Percentiles rank a stretch among this genome's conserved stretches.
These are phyloP conservation scores for Spinellus fusiger DNA, from an alignment of 192 early-diverging fungal species.

Conservation along the genomic window DNA sequence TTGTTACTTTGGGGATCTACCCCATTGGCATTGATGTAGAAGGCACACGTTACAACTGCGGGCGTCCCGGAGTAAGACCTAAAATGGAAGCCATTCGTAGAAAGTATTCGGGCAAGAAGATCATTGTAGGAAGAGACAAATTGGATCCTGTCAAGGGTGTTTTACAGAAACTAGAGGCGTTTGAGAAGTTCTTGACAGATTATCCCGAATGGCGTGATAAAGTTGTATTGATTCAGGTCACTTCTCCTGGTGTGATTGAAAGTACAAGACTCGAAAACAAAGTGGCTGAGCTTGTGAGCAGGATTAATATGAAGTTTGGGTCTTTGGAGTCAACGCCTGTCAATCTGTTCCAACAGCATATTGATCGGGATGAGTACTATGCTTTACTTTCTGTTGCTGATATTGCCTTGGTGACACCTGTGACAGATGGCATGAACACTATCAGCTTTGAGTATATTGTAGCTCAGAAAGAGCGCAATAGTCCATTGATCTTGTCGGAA, in stretches of 20 bases:
- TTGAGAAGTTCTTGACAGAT: conserved; percentile 83
- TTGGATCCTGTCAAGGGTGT: conserved; percentile 93
- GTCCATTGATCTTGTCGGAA: conserved; percentile 88
- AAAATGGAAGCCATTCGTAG: conserved; percentile 79
- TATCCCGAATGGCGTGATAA: conserved; percentile 92
- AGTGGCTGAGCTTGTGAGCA: conserved; percentile 84
- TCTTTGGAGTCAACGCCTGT: conserved; percentile 94
- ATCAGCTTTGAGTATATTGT: conserved; percentile 91
- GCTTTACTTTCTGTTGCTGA: conserved; percentile 91
- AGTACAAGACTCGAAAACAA: conserved; percentile 69
- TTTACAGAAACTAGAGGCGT: conserved; percentile 90
- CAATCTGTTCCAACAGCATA: conserved; percentile 86
- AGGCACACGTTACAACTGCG: conserved; percentile 57
- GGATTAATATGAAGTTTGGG: conserved; percentile 93
- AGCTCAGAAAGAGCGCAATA: conserved; percentile 81
- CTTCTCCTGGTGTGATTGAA: conserved; percentile 73
- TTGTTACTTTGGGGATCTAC: conserved; percentile 82
- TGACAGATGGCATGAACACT: conserved; percentile 98
- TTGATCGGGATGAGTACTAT: conserved; percentile 95
- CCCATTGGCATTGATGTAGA: conserved; percentile 97
- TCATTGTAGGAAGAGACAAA: conserved; percentile 96
- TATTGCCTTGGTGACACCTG: conserved; percentile 82
- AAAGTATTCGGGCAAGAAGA: conserved; percentile 82
- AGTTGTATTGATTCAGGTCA: conserved; percentile 94
- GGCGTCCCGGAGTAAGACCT: conserved; percentile 55